These are phyloP conservation scores for Eudorina sp. DNA, from an alignment of 139 green algal genomes.

Conservation along the genomic window DNA sequence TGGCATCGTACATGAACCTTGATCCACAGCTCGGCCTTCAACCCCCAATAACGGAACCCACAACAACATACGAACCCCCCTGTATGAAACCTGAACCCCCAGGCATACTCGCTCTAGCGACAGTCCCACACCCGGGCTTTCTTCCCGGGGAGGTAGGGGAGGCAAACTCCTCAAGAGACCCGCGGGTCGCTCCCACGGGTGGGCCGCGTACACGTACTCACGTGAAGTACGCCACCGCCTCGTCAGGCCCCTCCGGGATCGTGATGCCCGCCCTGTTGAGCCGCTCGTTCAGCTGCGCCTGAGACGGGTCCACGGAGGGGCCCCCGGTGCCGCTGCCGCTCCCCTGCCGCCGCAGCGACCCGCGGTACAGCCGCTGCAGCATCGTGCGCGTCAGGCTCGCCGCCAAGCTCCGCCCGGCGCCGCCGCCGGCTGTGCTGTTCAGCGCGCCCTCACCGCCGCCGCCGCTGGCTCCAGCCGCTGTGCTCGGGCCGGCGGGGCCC, in stretches of 20 bases:
- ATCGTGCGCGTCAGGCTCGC: slow-evolving; percentile 20
- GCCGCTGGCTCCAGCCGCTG: background rate
- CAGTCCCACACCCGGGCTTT: too few relatives aligned
- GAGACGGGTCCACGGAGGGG: background rate
- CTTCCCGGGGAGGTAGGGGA: too few relatives aligned
- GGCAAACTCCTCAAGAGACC: too few relatives aligned
- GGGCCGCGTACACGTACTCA: too few relatives aligned
- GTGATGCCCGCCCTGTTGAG: slow-evolving; percentile 20
- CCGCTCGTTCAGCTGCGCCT: background rate
- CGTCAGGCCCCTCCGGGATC: slow-evolving; percentile 17
- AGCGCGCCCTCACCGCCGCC: background rate
- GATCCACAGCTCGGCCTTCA: too few relatives aligned
- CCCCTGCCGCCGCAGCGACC: background rate
- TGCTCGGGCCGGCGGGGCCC: background rate
- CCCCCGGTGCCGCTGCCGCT: background rate
- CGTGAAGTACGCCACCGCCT: slow-evolving; percentile 19
- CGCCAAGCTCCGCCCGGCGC: background rate
- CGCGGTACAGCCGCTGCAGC: slow-evolving; percentile 8
- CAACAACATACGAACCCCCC: too few relatives aligned
- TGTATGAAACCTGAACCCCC: too few relatives aligned
- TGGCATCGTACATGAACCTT: too few relatives aligned
- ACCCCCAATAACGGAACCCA: too few relatives aligned
- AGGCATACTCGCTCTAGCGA: too few relatives aligned
- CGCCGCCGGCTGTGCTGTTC: background rate
- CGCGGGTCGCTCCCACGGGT: too few relatives aligned